These are phyloP conservation scores for Cryomyces antarcticus DNA, from an alignment of 495 filamentous ascomycete genomes.

Conservation along the genomic window DNA sequence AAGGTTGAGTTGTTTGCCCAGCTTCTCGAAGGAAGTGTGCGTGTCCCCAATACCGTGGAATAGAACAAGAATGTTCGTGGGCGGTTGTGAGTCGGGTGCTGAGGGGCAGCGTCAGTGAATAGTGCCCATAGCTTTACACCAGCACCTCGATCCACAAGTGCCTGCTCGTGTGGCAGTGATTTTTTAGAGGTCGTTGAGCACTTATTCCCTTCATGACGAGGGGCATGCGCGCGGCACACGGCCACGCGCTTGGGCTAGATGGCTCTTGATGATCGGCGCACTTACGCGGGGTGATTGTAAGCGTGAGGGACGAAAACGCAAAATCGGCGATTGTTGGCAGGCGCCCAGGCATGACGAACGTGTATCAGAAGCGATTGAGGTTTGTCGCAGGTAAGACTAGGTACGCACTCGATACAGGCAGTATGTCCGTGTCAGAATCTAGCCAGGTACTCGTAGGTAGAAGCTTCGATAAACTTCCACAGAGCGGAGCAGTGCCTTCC, in stretches of 20 bases:
- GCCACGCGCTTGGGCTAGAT: too few relatives aligned
- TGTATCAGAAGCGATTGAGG: too few relatives aligned
- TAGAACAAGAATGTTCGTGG: conserved; percentile 62
- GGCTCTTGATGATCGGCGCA: too few relatives aligned
- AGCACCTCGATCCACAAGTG: too few relatives aligned
- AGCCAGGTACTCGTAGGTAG: too few relatives aligned
- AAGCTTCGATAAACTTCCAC: too few relatives aligned
- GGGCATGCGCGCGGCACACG: conserved; percentile 19
- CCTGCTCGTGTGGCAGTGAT: too few relatives aligned
- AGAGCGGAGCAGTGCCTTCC: too few relatives aligned
- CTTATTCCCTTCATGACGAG: conserved; percentile 7
- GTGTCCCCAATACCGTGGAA: conserved; percentile 83
- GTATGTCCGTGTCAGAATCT: too few relatives aligned
- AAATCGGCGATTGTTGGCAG: conserved; percentile 29
- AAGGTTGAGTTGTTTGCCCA: conserved; percentile 53
- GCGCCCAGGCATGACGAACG: conserved; percentile 13
- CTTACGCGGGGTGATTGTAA: too few relatives aligned
- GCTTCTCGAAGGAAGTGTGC: conserved; percentile 42
- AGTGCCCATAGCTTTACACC: neutral
- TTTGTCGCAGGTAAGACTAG: too few relatives aligned
- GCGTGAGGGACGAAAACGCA: neutral
- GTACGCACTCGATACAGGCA: too few relatives aligned
- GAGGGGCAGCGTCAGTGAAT: neutral
- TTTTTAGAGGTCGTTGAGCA: neutral
- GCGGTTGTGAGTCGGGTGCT: conserved; percentile 14